phyloP scores from a whole-genome alignment of 148 eudicot genomes.

The Cornus florida region DNA sequence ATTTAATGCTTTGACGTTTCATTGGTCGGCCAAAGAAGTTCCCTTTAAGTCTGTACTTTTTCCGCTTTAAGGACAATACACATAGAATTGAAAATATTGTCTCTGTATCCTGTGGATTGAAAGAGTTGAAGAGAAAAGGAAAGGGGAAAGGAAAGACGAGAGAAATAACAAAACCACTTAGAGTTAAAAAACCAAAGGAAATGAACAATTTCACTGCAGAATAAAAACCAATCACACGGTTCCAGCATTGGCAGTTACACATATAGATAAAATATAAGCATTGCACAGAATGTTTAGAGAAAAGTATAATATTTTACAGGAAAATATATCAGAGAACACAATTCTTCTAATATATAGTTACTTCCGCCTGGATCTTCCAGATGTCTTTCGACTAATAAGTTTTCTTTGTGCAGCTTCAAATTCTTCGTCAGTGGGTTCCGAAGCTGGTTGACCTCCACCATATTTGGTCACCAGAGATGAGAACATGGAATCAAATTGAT shows the following conservation, averaged over 20 bases:
- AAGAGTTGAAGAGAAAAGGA: too few species aligned
- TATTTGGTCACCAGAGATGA: conserved; percentile 67
- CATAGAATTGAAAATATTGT: too few species aligned
- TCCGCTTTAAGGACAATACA: too few species aligned
- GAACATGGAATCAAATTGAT: conserved; percentile 74
- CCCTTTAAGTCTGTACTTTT: too few species aligned
- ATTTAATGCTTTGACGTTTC: too few species aligned
- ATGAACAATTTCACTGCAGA: too few species aligned
- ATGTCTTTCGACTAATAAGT: conserved; percentile 45
- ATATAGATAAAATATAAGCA: too few species aligned
- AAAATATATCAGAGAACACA: not conserved
- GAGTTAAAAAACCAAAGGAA: too few species aligned
- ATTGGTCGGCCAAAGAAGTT: too few species aligned
- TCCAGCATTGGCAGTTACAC: not conserved
- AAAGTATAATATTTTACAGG: not conserved
- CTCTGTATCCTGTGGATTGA: too few species aligned
- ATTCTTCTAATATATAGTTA: conserved; percentile 11
- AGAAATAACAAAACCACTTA: too few species aligned
- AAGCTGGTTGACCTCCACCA: conserved; percentile 46
- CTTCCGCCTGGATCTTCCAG: conserved; percentile 45
- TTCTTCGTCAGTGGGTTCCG: conserved; percentile 90
- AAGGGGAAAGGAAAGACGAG: not conserved
- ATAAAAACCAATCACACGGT: not conserved
- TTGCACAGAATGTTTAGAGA: not conserved
- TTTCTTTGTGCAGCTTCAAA: conserved; percentile 75